A percentile compares a stretch with the other conserved stretches of the same genome.
Conservation (phyloP, 306 rosid genomes). For the Cucurbita argyrosperma region DNA sequence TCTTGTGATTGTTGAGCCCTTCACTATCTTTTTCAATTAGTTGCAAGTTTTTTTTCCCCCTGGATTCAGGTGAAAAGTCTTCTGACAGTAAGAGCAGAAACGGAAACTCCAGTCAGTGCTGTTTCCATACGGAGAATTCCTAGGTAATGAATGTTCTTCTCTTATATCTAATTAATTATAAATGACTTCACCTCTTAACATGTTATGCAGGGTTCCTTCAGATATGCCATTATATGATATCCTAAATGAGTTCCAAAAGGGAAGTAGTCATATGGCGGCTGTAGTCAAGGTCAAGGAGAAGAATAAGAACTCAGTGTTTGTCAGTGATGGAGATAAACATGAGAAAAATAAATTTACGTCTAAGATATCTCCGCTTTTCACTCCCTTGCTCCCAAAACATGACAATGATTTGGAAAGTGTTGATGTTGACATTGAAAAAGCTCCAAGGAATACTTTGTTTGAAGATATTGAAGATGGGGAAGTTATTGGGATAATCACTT, state of each 20-base stretch:
- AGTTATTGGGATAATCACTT: slow-evolving; percentile 82
- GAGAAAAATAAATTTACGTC: slow-evolving; percentile 13
- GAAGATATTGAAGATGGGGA: slow-evolving; percentile 74
- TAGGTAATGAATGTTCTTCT: slow-evolving; percentile 13
- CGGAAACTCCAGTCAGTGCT: slow-evolving; percentile 40
- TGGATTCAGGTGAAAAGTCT: slow-evolving; percentile 38
- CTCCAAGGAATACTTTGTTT: slow-evolving; percentile 20
- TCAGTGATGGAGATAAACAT: slow-evolving; percentile 26
- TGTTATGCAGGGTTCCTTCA: slow-evolving; percentile 58
- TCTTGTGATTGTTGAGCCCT: not conserved
- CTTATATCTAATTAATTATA: not conserved
- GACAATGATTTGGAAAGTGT: slow-evolving; percentile 21
- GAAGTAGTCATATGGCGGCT: slow-evolving; percentile 93
- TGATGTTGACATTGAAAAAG: slow-evolving; percentile 37
- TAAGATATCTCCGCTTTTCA: slow-evolving; percentile 24
- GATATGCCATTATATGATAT: slow-evolving; percentile 91
- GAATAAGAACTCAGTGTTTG: slow-evolving; percentile 18
- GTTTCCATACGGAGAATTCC: slow-evolving; percentile 37
- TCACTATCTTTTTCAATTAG: not conserved
- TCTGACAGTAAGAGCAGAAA: slow-evolving; percentile 40
- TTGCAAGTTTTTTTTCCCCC: not conserved
- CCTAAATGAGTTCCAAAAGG: slow-evolving; percentile 90
- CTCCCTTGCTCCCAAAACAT: slow-evolving; percentile 42
- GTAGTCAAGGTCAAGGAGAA: slow-evolving; percentile 60
- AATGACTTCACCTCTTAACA: not conserved